Conservation (phyloP, 2,329 filamentous ascomycete genomes). For the Pseudocercospora fuligena region DNA sequence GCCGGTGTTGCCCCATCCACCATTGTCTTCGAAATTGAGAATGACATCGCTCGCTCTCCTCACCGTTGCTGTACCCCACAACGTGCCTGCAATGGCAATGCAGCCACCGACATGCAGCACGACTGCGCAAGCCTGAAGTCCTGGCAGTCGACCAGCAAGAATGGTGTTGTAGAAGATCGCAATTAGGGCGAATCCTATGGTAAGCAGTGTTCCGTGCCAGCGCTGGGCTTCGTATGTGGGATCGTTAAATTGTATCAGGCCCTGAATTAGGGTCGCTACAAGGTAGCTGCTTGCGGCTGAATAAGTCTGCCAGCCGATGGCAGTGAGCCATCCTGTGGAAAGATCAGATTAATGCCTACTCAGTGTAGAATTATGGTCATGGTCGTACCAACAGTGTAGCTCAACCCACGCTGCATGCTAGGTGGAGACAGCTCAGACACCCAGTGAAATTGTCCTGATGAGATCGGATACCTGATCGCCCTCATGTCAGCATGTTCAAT, state of each 20-base stretch:
- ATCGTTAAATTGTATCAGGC: conserved; percentile 27
- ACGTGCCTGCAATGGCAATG: conserved; percentile 56
- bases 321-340: conserved; percentile 27
- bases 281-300: conserved; percentile 13
- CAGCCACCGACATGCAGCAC: conserved; percentile 59
- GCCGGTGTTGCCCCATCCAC: conserved; percentile 48
- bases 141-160: conserved; percentile 50
- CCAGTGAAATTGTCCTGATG: conserved; percentile 24
- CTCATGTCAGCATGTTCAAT: background rate
- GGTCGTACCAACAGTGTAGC: conserved; percentile 39
- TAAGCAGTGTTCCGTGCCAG: conserved; percentile 58
- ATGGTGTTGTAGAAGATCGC: conserved; percentile 51
- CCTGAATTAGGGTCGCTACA: conserved; percentile 27
- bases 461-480: background rate
- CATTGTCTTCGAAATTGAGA: conserved; percentile 54
- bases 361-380: no score
- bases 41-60: conserved; percentile 52
- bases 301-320: conserved; percentile 33
- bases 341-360: background rate
- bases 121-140: conserved; percentile 54
- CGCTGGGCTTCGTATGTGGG: conserved; percentile 13
- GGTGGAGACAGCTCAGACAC: conserved; percentile 47
- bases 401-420: conserved; percentile 46
- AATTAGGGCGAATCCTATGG: conserved; percentile 49
- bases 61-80: conserved; percentile 49